Base-by-base conservation (phyloP, 2,329 filamentous ascomycete genomes). In the Sphaerulina vaccinii region DNA sequence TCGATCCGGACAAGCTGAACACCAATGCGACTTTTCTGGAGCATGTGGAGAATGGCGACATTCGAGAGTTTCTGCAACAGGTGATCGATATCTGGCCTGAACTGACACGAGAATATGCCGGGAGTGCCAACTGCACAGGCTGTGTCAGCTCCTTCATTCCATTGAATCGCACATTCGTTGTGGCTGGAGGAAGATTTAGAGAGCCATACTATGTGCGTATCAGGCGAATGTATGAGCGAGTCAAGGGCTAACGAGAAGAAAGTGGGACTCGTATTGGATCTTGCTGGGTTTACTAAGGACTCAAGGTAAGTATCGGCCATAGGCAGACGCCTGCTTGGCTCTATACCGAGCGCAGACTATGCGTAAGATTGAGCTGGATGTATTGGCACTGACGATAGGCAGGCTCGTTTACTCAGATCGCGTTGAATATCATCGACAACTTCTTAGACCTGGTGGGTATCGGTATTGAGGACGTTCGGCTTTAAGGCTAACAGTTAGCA, bases 161-260 rank as follows among this genome's bases (percentile, higher is more conserved):
- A 5, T 65, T 87, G 53, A 85, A 84, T 61, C 79, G 81, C 51
- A 84, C 82, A 2, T 87, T 87, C 62, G 82, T 87, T n/a, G 78
- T 87, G 13, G 83, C 84, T 3, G 84, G 84, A 10, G 84, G 84
- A n/a, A 81, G 84, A 23, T 87, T 87, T 73, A 75, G 84, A 27
- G 84, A 87, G 68, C 78, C 82, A 1, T 87, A 87, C 64, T 87
- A 87, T 67, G 87, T 84, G 84, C 83, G 87, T 66, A 83, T 81
- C 24, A 86, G 80, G 70, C 86, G 82, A 83, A 84, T 22, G 5
- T 29, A 15, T 29, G 18, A 2, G 10, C 19, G 24, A 32, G 21
- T 9, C 13, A 18, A 24, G 18, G n/a, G 40, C 40, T 32, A 32
- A 15, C 8, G 16, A n/a, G 5, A 43, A 16, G n/a, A 6, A n/a